Conservation (phyloP, 257 asterid species). For the Ligustrum vulgare region DNA sequence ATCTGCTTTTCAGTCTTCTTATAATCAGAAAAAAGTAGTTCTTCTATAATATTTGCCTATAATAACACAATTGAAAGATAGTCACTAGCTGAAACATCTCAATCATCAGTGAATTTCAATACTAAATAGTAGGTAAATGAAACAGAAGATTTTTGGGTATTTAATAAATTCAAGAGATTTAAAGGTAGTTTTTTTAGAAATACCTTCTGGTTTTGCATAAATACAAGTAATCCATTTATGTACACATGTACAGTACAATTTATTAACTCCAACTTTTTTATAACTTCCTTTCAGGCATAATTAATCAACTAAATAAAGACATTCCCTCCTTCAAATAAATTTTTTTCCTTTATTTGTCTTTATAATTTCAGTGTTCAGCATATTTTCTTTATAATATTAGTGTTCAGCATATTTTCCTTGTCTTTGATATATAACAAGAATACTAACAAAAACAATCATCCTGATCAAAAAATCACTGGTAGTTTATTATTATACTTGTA, state of each 20-base stretch:
- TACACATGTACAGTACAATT: neutral
- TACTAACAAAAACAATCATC: neutral
- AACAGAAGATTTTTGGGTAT: conserved; percentile 1
- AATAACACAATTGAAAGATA: conserved; percentile 28
- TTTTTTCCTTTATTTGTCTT: neutral
- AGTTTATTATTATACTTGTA: neutral
- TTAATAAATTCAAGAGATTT: neutral
- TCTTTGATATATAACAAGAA: neutral
- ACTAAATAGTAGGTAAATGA: conserved; percentile 18
- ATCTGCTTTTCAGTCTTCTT: conserved; percentile 53
- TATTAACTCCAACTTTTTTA: neutral
- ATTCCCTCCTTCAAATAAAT: neutral
- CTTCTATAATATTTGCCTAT: conserved; percentile 85
- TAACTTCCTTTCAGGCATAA: conserved; percentile 3
- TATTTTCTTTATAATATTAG: neutral
- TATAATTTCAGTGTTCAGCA: conserved; percentile 3
- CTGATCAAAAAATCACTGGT: neutral
- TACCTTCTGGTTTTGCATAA: neutral
- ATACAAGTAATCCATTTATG: neutral
- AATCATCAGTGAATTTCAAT: conserved; percentile 18
- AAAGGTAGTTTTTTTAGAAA: neutral
- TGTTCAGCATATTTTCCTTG: neutral
- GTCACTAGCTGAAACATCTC: conserved; percentile 30
- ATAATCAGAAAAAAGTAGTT: conserved; percentile 56
- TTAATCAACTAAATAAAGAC: neutral